Evolutionary conservation across 1,139 yeast genomes (phyloP), one percentile per base, ranked within the genome.

Genomic region (Geotrichum cucujoidarum): DNA sequence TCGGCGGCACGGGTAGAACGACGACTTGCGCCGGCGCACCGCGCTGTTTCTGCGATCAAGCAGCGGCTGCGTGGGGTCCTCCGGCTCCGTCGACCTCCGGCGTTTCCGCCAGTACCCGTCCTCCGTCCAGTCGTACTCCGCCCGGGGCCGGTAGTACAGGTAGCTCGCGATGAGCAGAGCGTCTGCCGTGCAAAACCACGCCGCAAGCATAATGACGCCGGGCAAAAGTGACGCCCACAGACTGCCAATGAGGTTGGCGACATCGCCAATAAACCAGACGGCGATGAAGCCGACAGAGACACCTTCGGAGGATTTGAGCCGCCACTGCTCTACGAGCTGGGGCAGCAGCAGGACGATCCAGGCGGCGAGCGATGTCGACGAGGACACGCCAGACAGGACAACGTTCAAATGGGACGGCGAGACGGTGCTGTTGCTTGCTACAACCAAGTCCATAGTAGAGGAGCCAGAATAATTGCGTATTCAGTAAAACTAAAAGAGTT

Each of bases 341-440:
- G 95, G 95, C 59, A 84, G 69, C 53, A 84, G 73, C 43, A 85
- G 68, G n/a, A 85, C 90, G 22, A 86, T 77, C 92, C 92, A 86
- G 62, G 90, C 83, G 1, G 90, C 81, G 61, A 65, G 54, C 35
- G 65, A 61, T 14, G 67, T 53, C 10, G 87, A 81, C 1, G 90
- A 90, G 65, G 81, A 75, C 13, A 82, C 69, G 2, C 85, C 85
- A 2, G 88, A 78, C 20, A 78, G 65, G 14, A 74, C 67, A 31
- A 63, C 60, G 43, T 80, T 63, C 49, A 70, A 53, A 2, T 67
- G 59, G 3, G 70, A 60, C 2, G 68, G 62, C 1, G 43, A 10
- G 8, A 35, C 14, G n/a, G n/a, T n/a, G n/a, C n/a, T n/a, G n/a
- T n/a, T 14, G 21, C 20, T 14, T 20, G 36, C 36, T 33, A n/a